A percentile compares a stretch with the other conserved stretches of the same genome.
Conservation (phyloP, 768 basidiomycete genomes). For the Chalciporus piperatus region DNA sequence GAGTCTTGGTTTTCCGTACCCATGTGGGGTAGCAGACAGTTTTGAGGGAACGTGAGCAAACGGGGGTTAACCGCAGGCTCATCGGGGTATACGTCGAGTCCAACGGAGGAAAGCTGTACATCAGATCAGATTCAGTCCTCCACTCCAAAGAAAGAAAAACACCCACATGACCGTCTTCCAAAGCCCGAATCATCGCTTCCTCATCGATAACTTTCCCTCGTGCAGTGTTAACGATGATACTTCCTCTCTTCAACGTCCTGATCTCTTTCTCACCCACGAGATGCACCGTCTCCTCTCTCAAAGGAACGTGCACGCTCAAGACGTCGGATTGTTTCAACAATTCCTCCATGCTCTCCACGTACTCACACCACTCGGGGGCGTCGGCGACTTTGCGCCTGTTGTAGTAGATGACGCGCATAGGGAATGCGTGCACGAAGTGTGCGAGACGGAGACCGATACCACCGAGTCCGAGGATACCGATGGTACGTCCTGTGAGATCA, state of each 20-base stretch:
- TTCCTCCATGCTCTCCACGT: constrained; percentile 60
- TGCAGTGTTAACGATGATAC: constrained; percentile 83
- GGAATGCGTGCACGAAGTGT: constrained; percentile 73
- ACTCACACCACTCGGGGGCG: constrained; percentile 74
- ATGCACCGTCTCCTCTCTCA: constrained; percentile 69
- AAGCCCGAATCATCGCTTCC: constrained; percentile 77
- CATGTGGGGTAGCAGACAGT: constrained; percentile 88
- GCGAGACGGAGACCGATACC: constrained; percentile 74
- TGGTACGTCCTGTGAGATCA: constrained; percentile 65
- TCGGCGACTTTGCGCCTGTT: constrained; percentile 53
- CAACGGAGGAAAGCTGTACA: constrained; percentile 68
- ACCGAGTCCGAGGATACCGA: constrained; percentile 74
- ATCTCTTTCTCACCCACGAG: constrained; percentile 77
- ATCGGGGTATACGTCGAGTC: constrained; percentile 84
- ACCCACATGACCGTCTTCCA: constrained; percentile 86
- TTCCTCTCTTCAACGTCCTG: constrained; percentile 69
- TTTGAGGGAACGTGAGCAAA: constrained; percentile 76
- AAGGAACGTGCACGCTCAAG: constrained; percentile 81
- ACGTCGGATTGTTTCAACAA: constrained; percentile 76
- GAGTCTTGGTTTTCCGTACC: constrained; percentile 85
- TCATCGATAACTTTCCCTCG: constrained; percentile 91
- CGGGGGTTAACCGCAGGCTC: constrained; percentile 80
- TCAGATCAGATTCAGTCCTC: background rate
- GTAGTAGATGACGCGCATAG: constrained; percentile 88
- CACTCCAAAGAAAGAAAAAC: constrained; percentile 2